A percentile compares a stretch with the other conserved stretches of the same genome.
phyloP scores from a whole-genome alignment of 371 early-diverging fungal genomes.

The Syncephalastrum monosporum region DNA sequence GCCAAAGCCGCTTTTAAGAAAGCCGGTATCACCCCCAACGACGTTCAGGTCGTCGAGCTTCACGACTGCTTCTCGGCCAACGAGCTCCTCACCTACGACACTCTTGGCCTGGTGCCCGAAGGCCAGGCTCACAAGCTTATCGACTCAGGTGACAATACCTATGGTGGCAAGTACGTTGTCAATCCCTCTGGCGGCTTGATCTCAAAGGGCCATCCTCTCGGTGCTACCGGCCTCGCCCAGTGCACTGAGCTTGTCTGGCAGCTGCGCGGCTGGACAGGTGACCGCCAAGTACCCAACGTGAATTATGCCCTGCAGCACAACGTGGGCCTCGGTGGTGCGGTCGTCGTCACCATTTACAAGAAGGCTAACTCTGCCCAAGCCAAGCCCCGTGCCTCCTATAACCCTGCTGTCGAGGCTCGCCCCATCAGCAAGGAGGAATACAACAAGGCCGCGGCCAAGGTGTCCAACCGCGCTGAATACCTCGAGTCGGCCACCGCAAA shows the following conservation, averaged over 20 bases:
- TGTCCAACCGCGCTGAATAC: slow-evolving; percentile 35
- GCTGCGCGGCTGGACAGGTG: slow-evolving; percentile 65
- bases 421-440: slow-evolving; percentile 56
- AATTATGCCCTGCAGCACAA: slow-evolving; percentile 73
- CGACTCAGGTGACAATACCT: slow-evolving; percentile 48
- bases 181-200: slow-evolving; percentile 77
- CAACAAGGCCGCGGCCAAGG: slow-evolving; percentile 47
- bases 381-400: slow-evolving; percentile 62
- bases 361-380: slow-evolving; percentile 39
- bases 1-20: slow-evolving; percentile 51
- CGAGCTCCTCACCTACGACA: slow-evolving; percentile 74
- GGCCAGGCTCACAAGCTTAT: slow-evolving; percentile 63
- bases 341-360: slow-evolving; percentile 64
- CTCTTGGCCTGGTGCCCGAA: slow-evolving; percentile 62
- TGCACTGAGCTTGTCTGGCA: slow-evolving; percentile 65
- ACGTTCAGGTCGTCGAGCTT: slow-evolving; percentile 71
- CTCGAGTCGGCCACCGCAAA: slow-evolving; percentile 19
- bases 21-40: slow-evolving; percentile 56
- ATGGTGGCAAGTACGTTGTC: slow-evolving; percentile 61
- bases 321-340: slow-evolving; percentile 75
- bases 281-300: slow-evolving; percentile 66
- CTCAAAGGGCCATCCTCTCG: slow-evolving; percentile 77
- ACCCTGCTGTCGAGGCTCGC: slow-evolving; percentile 61
- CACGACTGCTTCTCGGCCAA: slow-evolving; percentile 81
- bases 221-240: slow-evolving; percentile 78